These are phyloP conservation scores for Skeletonema tropicum DNA, from an alignment of 108 stramenopile genomes.

Conservation along the genomic window DNA sequence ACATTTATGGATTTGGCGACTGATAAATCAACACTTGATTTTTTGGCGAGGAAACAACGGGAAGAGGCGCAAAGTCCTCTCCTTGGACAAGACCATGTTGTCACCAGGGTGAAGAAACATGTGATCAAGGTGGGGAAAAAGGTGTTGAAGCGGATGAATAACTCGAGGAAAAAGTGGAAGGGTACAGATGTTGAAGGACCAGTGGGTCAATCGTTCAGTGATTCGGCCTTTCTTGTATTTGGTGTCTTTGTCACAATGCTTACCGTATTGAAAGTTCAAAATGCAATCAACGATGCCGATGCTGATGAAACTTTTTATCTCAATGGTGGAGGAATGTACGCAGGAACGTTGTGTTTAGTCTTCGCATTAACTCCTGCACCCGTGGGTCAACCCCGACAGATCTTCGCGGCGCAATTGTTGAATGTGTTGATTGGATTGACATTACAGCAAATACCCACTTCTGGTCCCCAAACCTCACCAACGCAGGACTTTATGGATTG, in stretches of 20 bases:
- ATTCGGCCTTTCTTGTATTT: neutral
- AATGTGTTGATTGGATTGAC: constrained; percentile 24
- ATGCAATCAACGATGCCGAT: neutral
- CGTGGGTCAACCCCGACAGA: constrained; percentile 34
- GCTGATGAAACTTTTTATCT: neutral
- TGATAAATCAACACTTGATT: neutral
- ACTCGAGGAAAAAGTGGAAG: constrained; percentile 22
- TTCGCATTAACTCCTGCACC: constrained; percentile 49
- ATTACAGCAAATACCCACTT: constrained; percentile 22
- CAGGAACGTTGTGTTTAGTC: constrained; percentile 19
- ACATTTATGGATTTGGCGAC: neutral
- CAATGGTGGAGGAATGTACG: constrained; percentile 17
- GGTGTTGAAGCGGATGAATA: constrained; percentile 2
- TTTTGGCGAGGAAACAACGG: neutral
- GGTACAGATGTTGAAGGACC: constrained; percentile 22
- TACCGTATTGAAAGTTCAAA: neutral
- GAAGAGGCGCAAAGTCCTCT: neutral
- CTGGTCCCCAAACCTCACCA: neutral
- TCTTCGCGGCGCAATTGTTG: constrained; percentile 33
- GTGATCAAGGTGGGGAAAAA: neutral
- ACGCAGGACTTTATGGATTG: constrained; percentile 6
- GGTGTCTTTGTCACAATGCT: constrained; percentile 33
- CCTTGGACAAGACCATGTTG: neutral
- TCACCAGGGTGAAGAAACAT: neutral
- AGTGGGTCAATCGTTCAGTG: constrained; percentile 14